These are phyloP conservation scores for Schizosaccharomyces octosporus DNA, from an alignment of 805 yeast species.

Conservation along the genomic window DNA sequence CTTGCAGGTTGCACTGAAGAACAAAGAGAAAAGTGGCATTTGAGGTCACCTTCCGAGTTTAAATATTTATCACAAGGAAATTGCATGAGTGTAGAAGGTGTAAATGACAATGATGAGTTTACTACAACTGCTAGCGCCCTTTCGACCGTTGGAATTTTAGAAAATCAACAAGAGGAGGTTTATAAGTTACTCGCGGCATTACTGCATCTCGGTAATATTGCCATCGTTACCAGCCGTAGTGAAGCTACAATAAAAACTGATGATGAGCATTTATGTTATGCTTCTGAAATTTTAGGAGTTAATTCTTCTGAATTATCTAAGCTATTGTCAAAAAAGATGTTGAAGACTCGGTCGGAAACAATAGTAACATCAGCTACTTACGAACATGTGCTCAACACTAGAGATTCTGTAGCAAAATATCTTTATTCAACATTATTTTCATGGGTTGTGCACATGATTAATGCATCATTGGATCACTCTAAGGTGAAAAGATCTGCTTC, in stretches of 20 bases:
- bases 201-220: slow-evolving; percentile 79
- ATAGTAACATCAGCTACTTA: slow-evolving; percentile 61
- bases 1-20: slow-evolving; percentile 37
- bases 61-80: slow-evolving; percentile 67
- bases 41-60: slow-evolving; percentile 39
- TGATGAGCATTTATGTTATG: slow-evolving; percentile 62
- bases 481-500: slow-evolving; percentile 33
- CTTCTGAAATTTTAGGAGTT: slow-evolving; percentile 62
- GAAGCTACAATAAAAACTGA: slow-evolving; percentile 63
- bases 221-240: slow-evolving; percentile 57
- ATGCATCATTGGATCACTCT: slow-evolving; percentile 36
- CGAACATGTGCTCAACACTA: slow-evolving; percentile 67
- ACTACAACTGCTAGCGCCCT: slow-evolving; percentile 53
- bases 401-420: slow-evolving; percentile 92
- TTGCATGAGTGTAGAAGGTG: slow-evolving; percentile 31
- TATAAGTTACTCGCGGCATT: slow-evolving; percentile 68
- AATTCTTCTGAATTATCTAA: slow-evolving; percentile 52
- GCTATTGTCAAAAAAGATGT: slow-evolving; percentile 83
- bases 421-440: slow-evolving; percentile 80
- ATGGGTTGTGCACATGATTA: slow-evolving; percentile 76
- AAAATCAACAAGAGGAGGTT: slow-evolving; percentile 34
- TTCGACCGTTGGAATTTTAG: slow-evolving; percentile 46
- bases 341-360: slow-evolving; percentile 76
- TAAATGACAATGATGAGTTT: slow-evolving; percentile 67
- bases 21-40: slow-evolving; percentile 32